These are phyloP conservation scores for Cairneyella variabilis DNA, from an alignment of 495 filamentous ascomycete genomes.

Conservation along the genomic window DNA sequence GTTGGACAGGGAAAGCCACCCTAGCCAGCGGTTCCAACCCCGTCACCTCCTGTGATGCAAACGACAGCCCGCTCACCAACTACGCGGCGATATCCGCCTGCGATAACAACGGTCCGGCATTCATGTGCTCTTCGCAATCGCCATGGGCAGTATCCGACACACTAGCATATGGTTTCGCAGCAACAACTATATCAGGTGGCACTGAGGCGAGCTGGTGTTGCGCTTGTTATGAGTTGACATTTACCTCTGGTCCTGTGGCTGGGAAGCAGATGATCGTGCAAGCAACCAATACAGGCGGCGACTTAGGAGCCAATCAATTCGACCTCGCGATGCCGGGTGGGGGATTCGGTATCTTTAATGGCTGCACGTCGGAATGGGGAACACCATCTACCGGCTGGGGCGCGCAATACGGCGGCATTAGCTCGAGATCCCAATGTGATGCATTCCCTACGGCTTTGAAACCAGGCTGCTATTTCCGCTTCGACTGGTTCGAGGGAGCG, in stretches of 20 bases:
- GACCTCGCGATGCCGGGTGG: constrained; percentile 57
- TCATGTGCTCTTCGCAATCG: constrained; percentile 58
- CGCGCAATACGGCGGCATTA: constrained; percentile 57
- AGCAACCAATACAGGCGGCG: constrained; percentile 54
- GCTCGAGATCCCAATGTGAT: constrained; percentile 47
- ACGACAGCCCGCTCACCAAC: constrained; percentile 50
- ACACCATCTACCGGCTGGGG: constrained; percentile 58
- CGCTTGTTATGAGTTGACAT: constrained; percentile 63
- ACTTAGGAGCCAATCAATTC: constrained; percentile 39
- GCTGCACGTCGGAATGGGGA: constrained; percentile 58
- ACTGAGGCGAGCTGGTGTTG: constrained; percentile 61
- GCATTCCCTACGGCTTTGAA: constrained; percentile 52
- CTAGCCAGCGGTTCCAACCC: constrained; percentile 34
- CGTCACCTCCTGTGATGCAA: constrained; percentile 49
- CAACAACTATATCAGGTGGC: constrained; percentile 49
- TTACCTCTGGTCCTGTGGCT: constrained; percentile 51
- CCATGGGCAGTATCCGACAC: constrained; percentile 59
- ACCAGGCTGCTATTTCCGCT: constrained; percentile 63
- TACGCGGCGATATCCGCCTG: constrained; percentile 44
- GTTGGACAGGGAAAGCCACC: constrained; percentile 53
- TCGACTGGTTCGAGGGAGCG: constrained; percentile 60
- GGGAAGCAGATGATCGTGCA: constrained; percentile 66
- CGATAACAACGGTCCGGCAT: constrained; percentile 52
- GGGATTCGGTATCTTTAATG: constrained; percentile 61
- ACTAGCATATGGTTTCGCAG: constrained; percentile 60